Percentiles rank a stretch among this genome's conserved stretches.
These are phyloP conservation scores for Trichoderma simmonsii DNA, from an alignment of 2,329 filamentous ascomycete genomes.

Conservation along the genomic window DNA sequence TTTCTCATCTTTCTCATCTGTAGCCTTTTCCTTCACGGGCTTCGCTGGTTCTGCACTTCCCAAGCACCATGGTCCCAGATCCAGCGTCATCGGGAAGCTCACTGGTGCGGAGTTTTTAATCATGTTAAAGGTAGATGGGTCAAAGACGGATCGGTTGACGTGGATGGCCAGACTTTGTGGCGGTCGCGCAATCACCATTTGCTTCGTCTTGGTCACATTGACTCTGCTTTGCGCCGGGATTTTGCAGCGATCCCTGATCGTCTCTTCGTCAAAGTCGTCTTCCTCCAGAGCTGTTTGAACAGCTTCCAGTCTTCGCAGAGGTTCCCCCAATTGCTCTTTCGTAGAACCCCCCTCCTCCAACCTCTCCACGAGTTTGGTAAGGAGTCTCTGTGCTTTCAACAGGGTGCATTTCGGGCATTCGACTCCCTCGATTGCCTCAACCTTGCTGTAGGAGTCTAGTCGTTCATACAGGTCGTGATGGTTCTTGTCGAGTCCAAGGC, in stretches of 20 bases:
- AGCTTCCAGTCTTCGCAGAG: conserved; percentile 56
- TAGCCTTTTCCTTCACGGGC: background rate
- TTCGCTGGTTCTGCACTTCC: conserved; percentile 47
- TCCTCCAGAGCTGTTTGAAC: conserved; percentile 71
- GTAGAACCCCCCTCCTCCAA: conserved; percentile 35
- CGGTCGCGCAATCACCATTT: conserved; percentile 78
- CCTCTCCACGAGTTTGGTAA: conserved; percentile 46
- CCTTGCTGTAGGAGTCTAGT: conserved; percentile 76
- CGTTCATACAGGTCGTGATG: conserved; percentile 73
- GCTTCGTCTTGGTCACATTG: conserved; percentile 80
- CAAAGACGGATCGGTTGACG: conserved; percentile 87
- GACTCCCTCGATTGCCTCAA: conserved; percentile 85
- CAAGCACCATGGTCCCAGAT: conserved; percentile 82
- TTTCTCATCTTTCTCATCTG: conserved; percentile 21
- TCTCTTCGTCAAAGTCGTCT: conserved; percentile 74
- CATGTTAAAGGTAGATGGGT: conserved; percentile 74
- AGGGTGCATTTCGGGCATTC: conserved; percentile 91
- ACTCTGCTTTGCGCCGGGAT: conserved; percentile 66
- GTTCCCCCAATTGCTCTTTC: conserved; percentile 51
- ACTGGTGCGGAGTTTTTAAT: conserved; percentile 82
- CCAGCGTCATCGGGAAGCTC: conserved; percentile 68
- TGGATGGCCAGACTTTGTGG: conserved; percentile 81
- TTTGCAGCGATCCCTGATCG: conserved; percentile 60
- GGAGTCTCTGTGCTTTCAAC: conserved; percentile 50
- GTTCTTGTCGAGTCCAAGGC: conserved; percentile 60